Evolutionary conservation across 495 filamentous ascomycete genomes (phyloP).

Genomic region (Aspergillus incahuasiensis): DNA sequence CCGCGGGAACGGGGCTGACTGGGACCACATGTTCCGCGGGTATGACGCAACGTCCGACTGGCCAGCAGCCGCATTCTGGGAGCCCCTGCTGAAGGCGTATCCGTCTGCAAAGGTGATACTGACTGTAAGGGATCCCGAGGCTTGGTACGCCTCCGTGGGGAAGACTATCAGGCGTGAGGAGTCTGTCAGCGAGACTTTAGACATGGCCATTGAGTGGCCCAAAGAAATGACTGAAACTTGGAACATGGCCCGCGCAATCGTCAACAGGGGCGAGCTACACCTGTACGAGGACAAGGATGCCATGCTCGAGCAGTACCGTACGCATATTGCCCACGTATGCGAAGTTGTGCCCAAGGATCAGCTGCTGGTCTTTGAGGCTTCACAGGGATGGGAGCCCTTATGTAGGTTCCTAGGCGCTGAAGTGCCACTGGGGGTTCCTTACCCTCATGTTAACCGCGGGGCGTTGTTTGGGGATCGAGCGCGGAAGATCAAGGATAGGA

Average conservation of each 20-base stretch:
- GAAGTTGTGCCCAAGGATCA: constrained; percentile 28
- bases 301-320: neutral
- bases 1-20: neutral
- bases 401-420: constrained; percentile 30
- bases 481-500: too few species aligned
- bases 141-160: constrained; percentile 31
- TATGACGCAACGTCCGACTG: constrained; percentile 7
- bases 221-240: too few species aligned
- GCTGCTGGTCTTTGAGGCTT: constrained; percentile 31
- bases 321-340: neutral
- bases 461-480: too few species aligned
- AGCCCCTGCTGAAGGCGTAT: constrained; percentile 54
- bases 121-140: constrained; percentile 42
- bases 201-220: too few species aligned
- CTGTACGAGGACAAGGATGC: too few species aligned
- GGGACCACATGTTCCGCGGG: constrained; percentile 6
- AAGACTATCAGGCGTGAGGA: constrained; percentile 31
- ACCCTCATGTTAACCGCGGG: neutral
- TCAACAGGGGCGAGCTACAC: too few species aligned
- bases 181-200: constrained; percentile 14
- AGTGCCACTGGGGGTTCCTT: neutral
- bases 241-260: too few species aligned
- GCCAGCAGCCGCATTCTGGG: constrained; percentile 48
- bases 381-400: constrained; percentile 40
- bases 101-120: constrained; percentile 56